These are phyloP conservation scores for Leccinum pellstonianum DNA, from an alignment of 768 basidiomycete species.

Conservation along the genomic window DNA sequence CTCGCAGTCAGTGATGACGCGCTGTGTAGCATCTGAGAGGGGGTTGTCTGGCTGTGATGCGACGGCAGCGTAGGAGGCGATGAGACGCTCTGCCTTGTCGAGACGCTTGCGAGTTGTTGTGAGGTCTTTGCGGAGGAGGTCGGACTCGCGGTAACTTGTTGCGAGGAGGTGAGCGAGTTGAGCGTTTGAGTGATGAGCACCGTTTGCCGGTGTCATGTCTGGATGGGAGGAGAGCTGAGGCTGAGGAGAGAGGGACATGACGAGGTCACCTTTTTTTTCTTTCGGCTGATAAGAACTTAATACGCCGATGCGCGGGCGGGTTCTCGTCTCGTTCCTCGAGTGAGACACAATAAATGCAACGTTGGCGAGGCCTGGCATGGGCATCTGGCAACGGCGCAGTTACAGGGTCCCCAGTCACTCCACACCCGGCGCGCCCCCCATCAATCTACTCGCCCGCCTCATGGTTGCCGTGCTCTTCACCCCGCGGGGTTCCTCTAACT, in stretches of 20 bases:
- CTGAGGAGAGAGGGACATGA: slow-evolving; percentile 22
- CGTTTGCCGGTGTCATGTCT: slow-evolving; percentile 15
- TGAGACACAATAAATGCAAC: slow-evolving; percentile 14
- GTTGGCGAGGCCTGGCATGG: slow-evolving; percentile 31
- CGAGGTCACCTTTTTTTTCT: slow-evolving; percentile 1
- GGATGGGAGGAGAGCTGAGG: slow-evolving; percentile 1
- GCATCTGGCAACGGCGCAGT: slow-evolving; percentile 16
- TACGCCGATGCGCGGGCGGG: neutral
- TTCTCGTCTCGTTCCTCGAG: neutral
- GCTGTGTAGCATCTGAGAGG: slow-evolving; percentile 34
- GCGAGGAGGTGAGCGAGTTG: slow-evolving; percentile 59
- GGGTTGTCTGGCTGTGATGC: slow-evolving; percentile 9
- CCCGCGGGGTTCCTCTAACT: neutral
- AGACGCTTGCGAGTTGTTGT: slow-evolving; percentile 40
- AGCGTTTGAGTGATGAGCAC: slow-evolving; percentile 39
- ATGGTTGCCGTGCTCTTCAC: slow-evolving; percentile 15
- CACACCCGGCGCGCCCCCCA: neutral
- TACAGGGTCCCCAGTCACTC: slow-evolving; percentile 22
- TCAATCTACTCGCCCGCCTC: slow-evolving; percentile 19
- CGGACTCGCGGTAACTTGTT: slow-evolving; percentile 51
- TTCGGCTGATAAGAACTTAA: neutral
- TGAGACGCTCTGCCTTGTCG: slow-evolving; percentile 52
- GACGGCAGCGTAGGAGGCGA: slow-evolving; percentile 29
- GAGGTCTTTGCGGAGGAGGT: slow-evolving; percentile 52
- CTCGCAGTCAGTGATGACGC: slow-evolving; percentile 46